Percentiles rank a stretch among this genome's conserved stretches.
phyloP scores from a whole-genome alignment of 2,329 filamentous ascomycete species.

The Raffaelea deltoideospora region DNA sequence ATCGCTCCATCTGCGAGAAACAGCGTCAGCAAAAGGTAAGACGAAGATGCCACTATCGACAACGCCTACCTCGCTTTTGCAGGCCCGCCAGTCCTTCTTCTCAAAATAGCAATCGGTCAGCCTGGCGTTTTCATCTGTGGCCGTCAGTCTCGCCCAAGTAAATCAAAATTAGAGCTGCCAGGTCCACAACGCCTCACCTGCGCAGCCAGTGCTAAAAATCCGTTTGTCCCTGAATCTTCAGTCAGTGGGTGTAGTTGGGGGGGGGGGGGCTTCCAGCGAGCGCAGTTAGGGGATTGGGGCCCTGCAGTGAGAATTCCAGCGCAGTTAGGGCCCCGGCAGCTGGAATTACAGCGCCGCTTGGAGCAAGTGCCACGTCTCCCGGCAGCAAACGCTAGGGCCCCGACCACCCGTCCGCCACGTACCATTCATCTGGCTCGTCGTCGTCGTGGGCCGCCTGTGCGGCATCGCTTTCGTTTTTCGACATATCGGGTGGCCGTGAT shows the following conservation, averaged over 20 bases:
- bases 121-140: conserved; percentile 66
- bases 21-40: conserved; percentile 1
- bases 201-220: conserved; percentile 91
- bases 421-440: conserved; percentile 93
- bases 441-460: conserved; percentile 27
- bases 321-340: background rate
- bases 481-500: conserved; percentile 28
- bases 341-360: background rate
- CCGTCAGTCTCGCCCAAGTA: background rate
- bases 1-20: conserved; percentile 61
- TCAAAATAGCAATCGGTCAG: conserved; percentile 94
- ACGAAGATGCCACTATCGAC: background rate
- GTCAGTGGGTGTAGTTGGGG: background rate
- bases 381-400: too few species aligned
- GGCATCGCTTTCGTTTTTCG: conserved; percentile 35
- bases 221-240: conserved; percentile 72
- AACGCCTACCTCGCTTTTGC: conserved; percentile 59
- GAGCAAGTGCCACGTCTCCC: too few species aligned
- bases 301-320: too few species aligned
- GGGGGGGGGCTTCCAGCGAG: too few species aligned
- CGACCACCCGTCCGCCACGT: conserved; percentile 16
- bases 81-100: conserved; percentile 89
- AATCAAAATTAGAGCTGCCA: too few species aligned
- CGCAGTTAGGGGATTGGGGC: too few species aligned
- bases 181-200: conserved; percentile 42